Evolutionary conservation across 1,139 yeast genomes (phyloP), one percentile per base, ranked within the genome.

Genomic region (Blastobotrys elegans): DNA sequence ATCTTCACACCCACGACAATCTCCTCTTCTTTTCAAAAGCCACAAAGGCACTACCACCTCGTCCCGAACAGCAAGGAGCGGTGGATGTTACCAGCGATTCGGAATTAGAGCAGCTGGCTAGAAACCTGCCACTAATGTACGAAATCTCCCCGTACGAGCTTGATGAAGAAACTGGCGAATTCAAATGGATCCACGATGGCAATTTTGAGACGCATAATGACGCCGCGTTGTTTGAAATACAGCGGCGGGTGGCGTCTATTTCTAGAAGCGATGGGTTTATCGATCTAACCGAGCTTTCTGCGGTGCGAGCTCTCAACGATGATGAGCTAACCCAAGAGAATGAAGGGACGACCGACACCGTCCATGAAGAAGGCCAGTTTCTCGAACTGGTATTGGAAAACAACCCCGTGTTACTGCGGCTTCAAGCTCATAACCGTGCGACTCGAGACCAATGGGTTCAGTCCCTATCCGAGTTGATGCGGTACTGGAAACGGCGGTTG

Each of bases 391-490:
- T 66, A 11, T 69, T 83, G 61, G 57, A 58, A 1, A 73, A 76
- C 52, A 83, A 81, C 0, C 54, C 54, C 1, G 56, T 83, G n/a
- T 68, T 74, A 44, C 65, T 87, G 6, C 79, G 39, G 31, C 37
- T 49, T 8, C 34, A 81, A 51, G 89, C 94, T 0, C 78, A 79
- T 3, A 70, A 71, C 52, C 52, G 67, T 17, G 47, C 46, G 0
- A 61, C 77, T 0, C 71, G 95, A 43, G 77, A 81, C 55, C 75
- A 75, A 50, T 90, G 97, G 97, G 71, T 84, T 0, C 22, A 29
- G 0, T 66, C 79, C 38, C 65, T 90, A 27, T 53, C 49, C 0
- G 67, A 66, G 2, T 62, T 84, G 27, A 61, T 65, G 13, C 53
- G 55, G 1, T 89, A 84, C 62, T 90, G 97, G 97, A 69, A 62